Evolutionary conservation across 495 filamentous ascomycete genomes (phyloP), one percentile per base, ranked within the genome.

Genomic region (Podospora anserina): DNA sequence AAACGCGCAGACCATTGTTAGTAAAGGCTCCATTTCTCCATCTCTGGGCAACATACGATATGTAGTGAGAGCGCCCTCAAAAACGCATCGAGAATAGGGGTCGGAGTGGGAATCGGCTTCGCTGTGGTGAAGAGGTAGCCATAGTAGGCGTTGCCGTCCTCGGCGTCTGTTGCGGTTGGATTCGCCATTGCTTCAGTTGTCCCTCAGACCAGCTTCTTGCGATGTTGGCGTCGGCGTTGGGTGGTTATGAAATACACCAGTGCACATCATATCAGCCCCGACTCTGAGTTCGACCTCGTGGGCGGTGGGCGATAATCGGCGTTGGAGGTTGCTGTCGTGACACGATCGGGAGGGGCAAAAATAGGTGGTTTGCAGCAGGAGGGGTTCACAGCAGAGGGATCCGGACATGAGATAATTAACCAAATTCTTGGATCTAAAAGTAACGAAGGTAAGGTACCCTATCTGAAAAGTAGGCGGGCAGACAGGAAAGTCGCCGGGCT

Each of bases 51-150:
- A 83, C 91, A 77, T 82, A 97, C 94, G 74, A 99, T 94, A 72
- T 91, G 84, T 65, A 89, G 83, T 62, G 90, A 92, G 68, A 97
- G 88, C 13, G 90, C 90, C 63, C 89, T 80, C 72, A 97, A 85
- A 66, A 99, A 83, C 68, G 89, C 86, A 77, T 96, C 88, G 58
- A 97, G 84, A 55, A 89, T 71, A 18, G 89, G 87, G 3, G 91
- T 90, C 5, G 93, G 90, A 27, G 85, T 87, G 77, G 93, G 95
- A 75, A 95, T 88, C 20, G 71, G 71, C 64, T 74, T 75, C 49
- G 72, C 64, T 27, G 84, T 76, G 71, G 92, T 88, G 80, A 97
- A 93, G 70, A 98, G 80, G 70, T 92, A 92, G 18, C 92, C 93
- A 86, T 94, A 98, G 76, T 88, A 92, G 44, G 78, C 72, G 59